A percentile compares a stretch with the other conserved stretches of the same genome.
Conservation (phyloP, 495 filamentous ascomycete genomes). For the Chaetomium cochliodes region DNA sequence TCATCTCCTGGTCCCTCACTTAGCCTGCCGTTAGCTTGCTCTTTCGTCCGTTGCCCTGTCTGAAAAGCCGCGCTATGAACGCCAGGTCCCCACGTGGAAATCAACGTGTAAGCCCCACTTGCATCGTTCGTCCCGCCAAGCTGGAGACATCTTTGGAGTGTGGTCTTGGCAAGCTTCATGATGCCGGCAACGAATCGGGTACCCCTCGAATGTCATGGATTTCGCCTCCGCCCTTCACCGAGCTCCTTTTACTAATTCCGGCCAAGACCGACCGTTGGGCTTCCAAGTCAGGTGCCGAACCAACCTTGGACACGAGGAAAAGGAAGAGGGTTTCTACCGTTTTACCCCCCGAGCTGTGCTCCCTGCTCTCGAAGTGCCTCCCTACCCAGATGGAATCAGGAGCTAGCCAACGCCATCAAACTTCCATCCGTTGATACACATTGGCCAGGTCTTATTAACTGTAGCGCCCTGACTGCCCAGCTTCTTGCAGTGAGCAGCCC, state of each 20-base stretch:
- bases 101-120: constrained; percentile 8
- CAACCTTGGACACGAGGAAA: too few relatives aligned
- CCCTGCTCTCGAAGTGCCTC: too few relatives aligned
- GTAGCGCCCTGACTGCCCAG: neutral
- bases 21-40: too few relatives aligned
- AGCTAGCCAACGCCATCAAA: too few relatives aligned
- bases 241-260: neutral
- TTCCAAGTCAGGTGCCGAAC: neutral
- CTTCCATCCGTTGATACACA: neutral
- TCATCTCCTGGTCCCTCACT: neutral
- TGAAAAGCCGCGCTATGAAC: neutral
- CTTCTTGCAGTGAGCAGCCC: neutral
- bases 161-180: neutral
- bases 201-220: neutral
- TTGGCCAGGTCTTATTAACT: neutral
- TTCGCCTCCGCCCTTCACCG: neutral
- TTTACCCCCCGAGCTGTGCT: too few relatives aligned
- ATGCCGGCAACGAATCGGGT: constrained; percentile 2
- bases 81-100: constrained; percentile 18
- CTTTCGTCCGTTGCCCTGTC: neutral
- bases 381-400: too few relatives aligned
- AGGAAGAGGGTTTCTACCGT: too few relatives aligned
- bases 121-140: neutral
- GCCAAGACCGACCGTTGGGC: neutral
- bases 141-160: neutral